These are phyloP conservation scores for Neonectria punicea DNA, from an alignment of 2,329 filamentous ascomycete genomes.

Conservation along the genomic window DNA sequence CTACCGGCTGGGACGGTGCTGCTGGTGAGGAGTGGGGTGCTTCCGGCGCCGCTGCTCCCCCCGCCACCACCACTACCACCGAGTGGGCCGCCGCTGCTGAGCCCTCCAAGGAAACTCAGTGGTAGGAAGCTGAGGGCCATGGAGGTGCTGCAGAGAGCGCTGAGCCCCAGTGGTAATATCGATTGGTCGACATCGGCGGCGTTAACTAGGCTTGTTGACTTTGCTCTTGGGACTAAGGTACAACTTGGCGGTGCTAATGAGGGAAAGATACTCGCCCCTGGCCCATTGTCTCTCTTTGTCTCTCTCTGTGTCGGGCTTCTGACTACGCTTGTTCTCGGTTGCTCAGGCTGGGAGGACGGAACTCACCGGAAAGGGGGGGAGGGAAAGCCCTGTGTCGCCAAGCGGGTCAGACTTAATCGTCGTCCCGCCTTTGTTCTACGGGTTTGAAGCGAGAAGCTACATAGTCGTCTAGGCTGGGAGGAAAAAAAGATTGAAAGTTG, in stretches of 20 bases:
- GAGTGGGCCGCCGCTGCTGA: constrained; percentile 72
- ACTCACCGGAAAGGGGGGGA: constrained; percentile 56
- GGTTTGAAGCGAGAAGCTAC: constrained; percentile 43
- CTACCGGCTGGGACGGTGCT: constrained; percentile 67
- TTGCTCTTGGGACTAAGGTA: constrained; percentile 52
- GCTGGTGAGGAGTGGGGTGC: constrained; percentile 73
- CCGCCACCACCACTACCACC: constrained; percentile 70
- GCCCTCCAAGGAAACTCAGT: constrained; percentile 63
- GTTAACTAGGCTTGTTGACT: constrained; percentile 43
- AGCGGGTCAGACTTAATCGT: constrained; percentile 90
- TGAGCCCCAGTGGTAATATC: constrained; percentile 29
- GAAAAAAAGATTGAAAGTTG: constrained; percentile 36
- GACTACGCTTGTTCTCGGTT: constrained; percentile 28
- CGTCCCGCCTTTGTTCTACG: constrained; percentile 66
- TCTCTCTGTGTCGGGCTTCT: constrained; percentile 31
- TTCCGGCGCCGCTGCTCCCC: constrained; percentile 60
- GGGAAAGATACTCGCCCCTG: constrained; percentile 93
- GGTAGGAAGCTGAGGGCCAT: constrained; percentile 53
- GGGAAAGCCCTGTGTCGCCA: constrained; percentile 98
- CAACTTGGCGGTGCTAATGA: constrained; percentile 87
- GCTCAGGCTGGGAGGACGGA: constrained; percentile 25
- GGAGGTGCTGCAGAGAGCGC: constrained; percentile 24
- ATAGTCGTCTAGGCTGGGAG: constrained; percentile 40
- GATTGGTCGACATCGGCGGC: constrained; percentile 42
- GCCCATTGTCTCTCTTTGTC: constrained; percentile 38